Base-by-base conservation (phyloP, 331 rosid genomes). In the Acacia pycnantha region DNA sequence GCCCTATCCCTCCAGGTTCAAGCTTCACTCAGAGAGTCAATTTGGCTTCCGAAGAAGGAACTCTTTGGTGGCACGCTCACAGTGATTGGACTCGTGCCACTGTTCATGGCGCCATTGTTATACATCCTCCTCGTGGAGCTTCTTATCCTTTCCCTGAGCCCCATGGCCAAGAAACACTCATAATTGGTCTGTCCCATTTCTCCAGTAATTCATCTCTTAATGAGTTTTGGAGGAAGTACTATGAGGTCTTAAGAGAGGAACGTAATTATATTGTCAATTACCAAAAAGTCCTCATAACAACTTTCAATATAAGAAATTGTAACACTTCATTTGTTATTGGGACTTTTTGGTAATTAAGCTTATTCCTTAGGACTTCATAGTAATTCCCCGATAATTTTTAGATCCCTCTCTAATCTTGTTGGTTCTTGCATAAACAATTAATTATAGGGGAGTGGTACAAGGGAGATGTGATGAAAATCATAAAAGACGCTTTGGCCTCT, bases 41-140 rank as follows among this genome's bases (percentile, higher is more conserved):
- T 7, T 88, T 88, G 41, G 84, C 89, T 0, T 15, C 1, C 0
- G 89, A 88, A 77, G 91, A 88, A 86, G 89, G 91, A 0, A 70
- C 74, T 12, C 54, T 70, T 2, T 70, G 74, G 33, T 70, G 74
- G 74, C 74, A 70, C 26, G 88, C 91, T 33, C 89, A 86, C 21
- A 88, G 89, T 71, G 85, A 78, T 4, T 88, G 91, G 89, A 31
- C 83, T 4, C 88, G 91, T 0, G 91, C 91, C 77, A 86, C 89
- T 10, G 88, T 88, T 27, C 82, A 88, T 21, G 91, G 91, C 1
- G 83, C 89, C 43, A 79, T 87, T 16, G n/a, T 79, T 14, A 70
- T 87, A 18, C 31, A 61, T 22, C 90, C 88, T 1, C 53, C 81
- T 2, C 6, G 2, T 8, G 77, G 77, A 13, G 66, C 79, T 1